These are phyloP conservation scores for Penicillium canariense DNA, from an alignment of 495 filamentous ascomycete genomes.

Conservation along the genomic window DNA sequence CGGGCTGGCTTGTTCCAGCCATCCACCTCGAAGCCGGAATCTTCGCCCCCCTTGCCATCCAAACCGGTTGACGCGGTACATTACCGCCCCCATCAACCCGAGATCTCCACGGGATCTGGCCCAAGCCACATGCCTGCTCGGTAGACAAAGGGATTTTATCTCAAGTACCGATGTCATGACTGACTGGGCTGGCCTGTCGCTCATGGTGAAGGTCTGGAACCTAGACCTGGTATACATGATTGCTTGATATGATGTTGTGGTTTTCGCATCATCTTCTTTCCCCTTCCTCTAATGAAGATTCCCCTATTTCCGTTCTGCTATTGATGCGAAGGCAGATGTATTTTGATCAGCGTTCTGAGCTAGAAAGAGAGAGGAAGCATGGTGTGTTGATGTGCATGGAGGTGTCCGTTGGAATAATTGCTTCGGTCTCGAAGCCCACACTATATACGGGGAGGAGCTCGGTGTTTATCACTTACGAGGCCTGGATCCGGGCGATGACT, in stretches of 20 bases:
- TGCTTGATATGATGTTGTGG: neutral
- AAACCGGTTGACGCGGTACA: slow-evolving; percentile 39
- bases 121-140: slow-evolving; percentile 40
- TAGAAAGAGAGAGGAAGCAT: slow-evolving; percentile 2
- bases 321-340: slow-evolving; percentile 16
- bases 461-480: slow-evolving; percentile 6
- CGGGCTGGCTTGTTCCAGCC: slow-evolving; percentile 39
- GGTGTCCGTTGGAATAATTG: slow-evolving; percentile 1
- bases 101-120: slow-evolving; percentile 28
- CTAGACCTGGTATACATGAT: neutral
- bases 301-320: slow-evolving; percentile 8
- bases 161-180: neutral
- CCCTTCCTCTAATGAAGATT: slow-evolving; percentile 13
- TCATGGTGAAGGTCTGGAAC: neutral
- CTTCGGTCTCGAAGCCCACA: slow-evolving; percentile 2
- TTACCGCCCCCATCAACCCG: slow-evolving; percentile 28
- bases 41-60: slow-evolving; percentile 33
- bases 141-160: slow-evolving; percentile 7
- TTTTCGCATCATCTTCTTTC: neutral
- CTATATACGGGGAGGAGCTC: slow-evolving; percentile 16
- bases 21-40: slow-evolving; percentile 30
- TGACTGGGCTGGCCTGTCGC: neutral
- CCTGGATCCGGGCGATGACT: slow-evolving; percentile 9
- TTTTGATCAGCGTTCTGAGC: slow-evolving; percentile 14
- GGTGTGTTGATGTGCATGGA: slow-evolving; percentile 8